A percentile compares a stretch with the other conserved stretches of the same genome.
These are phyloP conservation scores for Mycena latifolia DNA, from an alignment of 768 basidiomycete genomes.

Conservation along the genomic window DNA sequence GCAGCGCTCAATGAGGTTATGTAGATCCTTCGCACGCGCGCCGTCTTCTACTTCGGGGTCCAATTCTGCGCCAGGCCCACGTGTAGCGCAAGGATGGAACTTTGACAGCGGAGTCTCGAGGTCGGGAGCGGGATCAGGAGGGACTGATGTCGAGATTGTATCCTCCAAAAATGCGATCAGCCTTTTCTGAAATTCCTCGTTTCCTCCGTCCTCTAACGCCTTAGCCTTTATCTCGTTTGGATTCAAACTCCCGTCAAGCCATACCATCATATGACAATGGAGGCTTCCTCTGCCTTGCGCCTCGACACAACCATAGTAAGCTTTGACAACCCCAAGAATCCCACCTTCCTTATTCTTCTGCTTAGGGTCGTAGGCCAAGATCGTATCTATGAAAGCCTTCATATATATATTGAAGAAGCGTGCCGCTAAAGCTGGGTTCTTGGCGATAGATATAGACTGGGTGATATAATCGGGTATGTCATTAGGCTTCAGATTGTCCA, in stretches of 20 bases:
- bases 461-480: no score
- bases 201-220: background rate
- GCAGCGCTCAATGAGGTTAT: no score
- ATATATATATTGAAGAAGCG: slow-evolving; percentile 18
- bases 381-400: background rate
- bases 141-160: background rate
- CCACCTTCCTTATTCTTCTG: background rate
- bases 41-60: no score
- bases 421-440: background rate
- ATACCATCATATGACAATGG: background rate
- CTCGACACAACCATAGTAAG: slow-evolving; percentile 1
- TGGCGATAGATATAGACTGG: no score
- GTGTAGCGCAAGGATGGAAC: no score
- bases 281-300: background rate
- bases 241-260: background rate
- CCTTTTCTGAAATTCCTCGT: background rate
- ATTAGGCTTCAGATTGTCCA: no score
- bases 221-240: background rate
- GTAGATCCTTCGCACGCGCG: no score
- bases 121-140: background rate
- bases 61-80: no score
- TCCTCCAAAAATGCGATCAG: background rate
- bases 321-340: background rate
- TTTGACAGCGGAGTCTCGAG: no score
- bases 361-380: background rate